phyloP scores from a whole-genome alignment of 2,329 filamentous ascomycete species.

The Lachnellula arida region DNA sequence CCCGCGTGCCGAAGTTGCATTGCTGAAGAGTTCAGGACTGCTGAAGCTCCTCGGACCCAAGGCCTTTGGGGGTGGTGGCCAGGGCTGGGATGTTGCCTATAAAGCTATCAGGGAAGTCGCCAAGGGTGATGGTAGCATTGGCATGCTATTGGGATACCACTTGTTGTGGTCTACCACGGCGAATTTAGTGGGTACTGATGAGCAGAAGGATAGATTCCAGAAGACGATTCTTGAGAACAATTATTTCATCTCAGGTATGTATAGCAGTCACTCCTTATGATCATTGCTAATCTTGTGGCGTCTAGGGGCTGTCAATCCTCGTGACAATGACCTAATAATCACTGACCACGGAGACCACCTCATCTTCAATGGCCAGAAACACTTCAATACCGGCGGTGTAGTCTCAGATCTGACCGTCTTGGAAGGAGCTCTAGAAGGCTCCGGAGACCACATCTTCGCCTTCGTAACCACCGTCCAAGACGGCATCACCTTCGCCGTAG shows the following conservation, averaged over 20 bases:
- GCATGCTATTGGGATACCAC: constrained; percentile 63
- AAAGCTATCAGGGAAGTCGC: constrained; percentile 58
- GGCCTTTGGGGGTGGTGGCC: constrained; percentile 48
- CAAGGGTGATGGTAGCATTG: constrained; percentile 60
- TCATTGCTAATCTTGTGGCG: not conserved
- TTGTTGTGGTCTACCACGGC: constrained; percentile 59
- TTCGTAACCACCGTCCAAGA: constrained; percentile 53
- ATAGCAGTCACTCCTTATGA: not conserved
- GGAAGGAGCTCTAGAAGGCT: constrained; percentile 56
- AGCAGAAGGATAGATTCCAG: constrained; percentile 54
- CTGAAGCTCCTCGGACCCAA: constrained; percentile 46
- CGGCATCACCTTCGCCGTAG: constrained; percentile 47
- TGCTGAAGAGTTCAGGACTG: constrained; percentile 48
- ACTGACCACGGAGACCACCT: constrained; percentile 49
- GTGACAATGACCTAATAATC: constrained; percentile 57
- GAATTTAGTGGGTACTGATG: constrained; percentile 53
- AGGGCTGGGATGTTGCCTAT: constrained; percentile 52
- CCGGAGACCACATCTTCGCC: constrained; percentile 58
- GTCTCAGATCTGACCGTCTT: constrained; percentile 62
- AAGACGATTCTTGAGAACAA: constrained; percentile 58
- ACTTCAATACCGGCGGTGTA: constrained; percentile 64
- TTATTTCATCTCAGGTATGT: constrained; percentile 55
- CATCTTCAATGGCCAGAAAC: constrained; percentile 58
- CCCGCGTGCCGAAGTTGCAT: constrained; percentile 44
- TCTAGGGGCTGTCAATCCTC: constrained; percentile 55